These are phyloP conservation scores for Flaveria ramosissima DNA, from an alignment of 129 eudicot species.

Conservation along the genomic window DNA sequence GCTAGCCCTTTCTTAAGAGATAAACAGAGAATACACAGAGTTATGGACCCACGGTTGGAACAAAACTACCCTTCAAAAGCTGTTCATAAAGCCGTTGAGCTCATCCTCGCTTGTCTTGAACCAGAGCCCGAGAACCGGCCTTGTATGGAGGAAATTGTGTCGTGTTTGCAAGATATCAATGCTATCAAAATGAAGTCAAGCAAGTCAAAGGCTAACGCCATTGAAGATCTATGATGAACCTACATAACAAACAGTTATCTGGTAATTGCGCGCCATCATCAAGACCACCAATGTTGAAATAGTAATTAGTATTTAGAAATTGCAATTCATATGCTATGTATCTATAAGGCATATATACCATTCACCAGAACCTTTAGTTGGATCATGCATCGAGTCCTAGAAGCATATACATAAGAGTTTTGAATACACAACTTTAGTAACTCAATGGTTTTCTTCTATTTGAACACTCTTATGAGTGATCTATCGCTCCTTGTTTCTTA, in stretches of 20 bases:
- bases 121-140: slow-evolving; percentile 59
- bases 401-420: too few relatives aligned
- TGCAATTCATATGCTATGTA: too few relatives aligned
- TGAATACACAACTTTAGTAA: neutral
- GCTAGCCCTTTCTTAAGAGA: slow-evolving; percentile 48
- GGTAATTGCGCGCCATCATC: neutral
- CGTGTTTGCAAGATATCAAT: slow-evolving; percentile 31
- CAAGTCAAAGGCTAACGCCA: neutral
- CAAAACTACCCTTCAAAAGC: slow-evolving; percentile 57
- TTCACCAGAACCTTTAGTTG: too few relatives aligned
- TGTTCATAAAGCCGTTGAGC: slow-evolving; percentile 36
- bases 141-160: slow-evolving; percentile 47
- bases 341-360: too few relatives aligned
- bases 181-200: slow-evolving; percentile 38
- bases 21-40: slow-evolving; percentile 36
- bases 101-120: slow-evolving; percentile 56
- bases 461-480: neutral
- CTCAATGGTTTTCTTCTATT: neutral
- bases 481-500: neutral
- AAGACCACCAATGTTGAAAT: slow-evolving; percentile 21
- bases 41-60: slow-evolving; percentile 62
- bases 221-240: neutral
- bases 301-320: too few relatives aligned
- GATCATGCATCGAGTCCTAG: too few relatives aligned
- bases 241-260: neutral